Conservation (phyloP, 306 rosid species). For the Cucumis cinereus region DNA sequence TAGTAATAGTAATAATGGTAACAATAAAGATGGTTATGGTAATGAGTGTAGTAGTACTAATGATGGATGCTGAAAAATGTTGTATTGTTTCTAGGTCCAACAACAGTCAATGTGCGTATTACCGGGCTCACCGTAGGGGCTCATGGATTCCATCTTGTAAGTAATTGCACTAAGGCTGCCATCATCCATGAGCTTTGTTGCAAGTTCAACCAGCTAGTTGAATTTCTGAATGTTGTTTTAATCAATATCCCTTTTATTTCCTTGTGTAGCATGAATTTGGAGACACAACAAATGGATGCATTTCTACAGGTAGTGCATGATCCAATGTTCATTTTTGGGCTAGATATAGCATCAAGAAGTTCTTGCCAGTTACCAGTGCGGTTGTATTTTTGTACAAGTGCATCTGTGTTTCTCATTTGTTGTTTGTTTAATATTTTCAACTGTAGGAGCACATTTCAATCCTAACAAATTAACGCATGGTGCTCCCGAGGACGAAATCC, state of each 20-base stretch:
- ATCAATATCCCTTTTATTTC: neutral
- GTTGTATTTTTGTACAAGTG: neutral
- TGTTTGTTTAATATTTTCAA: neutral
- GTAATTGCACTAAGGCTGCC: conserved; percentile 18
- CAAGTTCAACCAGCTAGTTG: neutral
- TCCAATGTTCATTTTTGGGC: conserved; percentile 1
- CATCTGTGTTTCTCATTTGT: neutral
- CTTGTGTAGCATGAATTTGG: conserved; percentile 75
- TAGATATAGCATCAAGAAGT: neutral
- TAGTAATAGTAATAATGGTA: neutral
- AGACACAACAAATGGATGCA: conserved; percentile 96
- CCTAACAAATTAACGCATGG: conserved; percentile 64
- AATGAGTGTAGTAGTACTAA: neutral
- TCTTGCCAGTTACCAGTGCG: neutral
- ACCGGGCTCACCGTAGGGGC: conserved; percentile 79
- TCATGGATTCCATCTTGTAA: conserved; percentile 88
- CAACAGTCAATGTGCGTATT: conserved; percentile 64
- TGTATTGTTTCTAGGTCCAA: conserved; percentile 48
- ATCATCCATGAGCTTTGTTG: neutral
- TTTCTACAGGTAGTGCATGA: conserved; percentile 53
- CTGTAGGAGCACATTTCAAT: conserved; percentile 78
- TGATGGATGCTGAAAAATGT: neutral
- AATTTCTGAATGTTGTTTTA: neutral
- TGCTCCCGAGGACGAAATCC: conserved; percentile 80
- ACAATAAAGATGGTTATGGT: neutral